Base-by-base conservation (phyloP, 495 filamentous ascomycete species). In the Podospora pseudocomata region DNA sequence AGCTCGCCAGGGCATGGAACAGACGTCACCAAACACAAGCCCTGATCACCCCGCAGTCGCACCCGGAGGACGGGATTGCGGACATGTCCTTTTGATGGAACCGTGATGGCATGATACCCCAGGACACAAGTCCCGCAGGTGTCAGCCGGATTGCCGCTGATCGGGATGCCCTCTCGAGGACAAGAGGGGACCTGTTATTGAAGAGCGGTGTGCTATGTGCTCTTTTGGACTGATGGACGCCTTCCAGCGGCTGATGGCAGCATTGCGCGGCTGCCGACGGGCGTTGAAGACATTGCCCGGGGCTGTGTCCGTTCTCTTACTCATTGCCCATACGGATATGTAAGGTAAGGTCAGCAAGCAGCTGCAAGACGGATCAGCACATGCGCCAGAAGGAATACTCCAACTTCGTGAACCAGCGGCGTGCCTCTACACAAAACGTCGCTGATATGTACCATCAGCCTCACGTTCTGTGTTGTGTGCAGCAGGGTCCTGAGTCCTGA, bases 1-100 rank as follows among this genome's bases (percentile, higher is more conserved):
- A 63, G 3, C 7, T 44, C 54, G 13, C 57, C 39, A 68, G 64
- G 64, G 67, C 49, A 56, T 55, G 59, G 55, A 68, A 67, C 64
- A 65, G 72, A 74, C 72, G 72, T 74, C 72, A 75, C 73, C 71
- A 60, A 53, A 39, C 16, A 57, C 18, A 11, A 18, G 56, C 60
- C 28, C 60, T 65, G 64, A 67, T 71, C 67, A 71, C 71, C 71
- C 71, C 71, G 71, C 71, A 71, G 65, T 66, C 60, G 56, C 49
- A 67, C 56, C 18, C 19, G 56, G 19, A 27, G 56, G 11, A 6
- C 56, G 19, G 56, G 15, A 59, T 59, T 53, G 65, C 28, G 39
- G 9, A 49, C 39, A 49, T 49, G 39, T 3, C 39, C 15, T 49
- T 49, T 67, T 53, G 56, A 59, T 61, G 26, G 58, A 60, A 60